Conservation (phyloP, 23 red algal species). For the Gracilaria gracilis region DNA sequence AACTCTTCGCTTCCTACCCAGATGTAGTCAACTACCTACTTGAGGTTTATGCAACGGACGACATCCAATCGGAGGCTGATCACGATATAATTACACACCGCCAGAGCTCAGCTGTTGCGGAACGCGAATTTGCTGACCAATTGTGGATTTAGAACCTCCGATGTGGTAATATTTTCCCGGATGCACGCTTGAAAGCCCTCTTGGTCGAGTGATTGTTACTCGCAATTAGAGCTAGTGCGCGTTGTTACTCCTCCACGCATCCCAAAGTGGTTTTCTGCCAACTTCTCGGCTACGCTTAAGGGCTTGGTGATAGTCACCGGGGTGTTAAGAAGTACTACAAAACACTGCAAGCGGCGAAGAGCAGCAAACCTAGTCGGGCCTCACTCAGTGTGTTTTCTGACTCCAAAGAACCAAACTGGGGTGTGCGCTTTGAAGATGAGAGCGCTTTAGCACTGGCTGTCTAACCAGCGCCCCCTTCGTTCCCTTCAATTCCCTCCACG, state of each 20-base stretch:
- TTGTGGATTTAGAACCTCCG: background rate
- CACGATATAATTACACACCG: no score
- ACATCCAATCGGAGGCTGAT: constrained; percentile 8
- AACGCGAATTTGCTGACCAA: constrained; percentile 3
- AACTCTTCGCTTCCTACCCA: constrained; percentile 3
- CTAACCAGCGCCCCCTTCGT: no score
- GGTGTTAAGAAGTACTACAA: background rate
- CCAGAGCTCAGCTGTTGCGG: no score
- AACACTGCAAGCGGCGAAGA: background rate
- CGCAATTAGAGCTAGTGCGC: no score
- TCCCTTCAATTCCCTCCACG: no score
- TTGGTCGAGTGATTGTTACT: no score
- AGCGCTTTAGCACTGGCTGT: no score
- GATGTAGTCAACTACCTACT: constrained; percentile 1
- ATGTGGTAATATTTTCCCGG: constrained; percentile 2
- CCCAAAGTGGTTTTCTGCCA: no score
- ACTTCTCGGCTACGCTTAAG: background rate
- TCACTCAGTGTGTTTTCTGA: background rate
- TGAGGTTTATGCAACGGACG: constrained; percentile 5
- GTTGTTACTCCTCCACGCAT: no score
- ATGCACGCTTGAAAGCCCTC: constrained; percentile 6
- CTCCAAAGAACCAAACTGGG: background rate
- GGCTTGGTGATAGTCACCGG: background rate
- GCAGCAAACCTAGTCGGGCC: background rate
- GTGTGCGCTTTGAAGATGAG: no score